phyloP scores from a whole-genome alignment of 768 basidiomycete genomes.

The Xerocomellus amylosporus region DNA sequence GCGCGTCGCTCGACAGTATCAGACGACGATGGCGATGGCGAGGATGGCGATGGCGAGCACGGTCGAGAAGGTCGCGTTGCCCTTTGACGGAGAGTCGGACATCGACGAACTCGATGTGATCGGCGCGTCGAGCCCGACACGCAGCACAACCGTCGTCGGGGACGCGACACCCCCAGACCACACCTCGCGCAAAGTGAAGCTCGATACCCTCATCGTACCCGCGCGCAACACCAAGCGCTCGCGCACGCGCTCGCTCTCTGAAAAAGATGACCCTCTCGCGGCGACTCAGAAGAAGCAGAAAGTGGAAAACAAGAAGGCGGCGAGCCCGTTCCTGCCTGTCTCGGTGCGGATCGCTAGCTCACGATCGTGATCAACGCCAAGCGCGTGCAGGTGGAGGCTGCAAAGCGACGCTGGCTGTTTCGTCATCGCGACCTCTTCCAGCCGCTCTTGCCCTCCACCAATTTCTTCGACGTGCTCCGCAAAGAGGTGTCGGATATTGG shows the following conservation, averaged over 20 bases:
- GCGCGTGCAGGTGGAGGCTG: slow-evolving; percentile 38
- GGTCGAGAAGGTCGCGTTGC: slow-evolving; percentile 8
- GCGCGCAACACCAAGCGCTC: slow-evolving; percentile 17
- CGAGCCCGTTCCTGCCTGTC: slow-evolving; percentile 18
- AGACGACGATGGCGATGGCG: too few species aligned
- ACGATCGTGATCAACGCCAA: slow-evolving; percentile 40
- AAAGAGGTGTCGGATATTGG: slow-evolving; percentile 30
- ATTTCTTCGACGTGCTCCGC: slow-evolving; percentile 38
- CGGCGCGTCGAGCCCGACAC: slow-evolving; percentile 22
- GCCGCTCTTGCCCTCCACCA: slow-evolving; percentile 44
- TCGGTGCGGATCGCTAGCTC: slow-evolving; percentile 28
- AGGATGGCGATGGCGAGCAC: slow-evolving; percentile 4
- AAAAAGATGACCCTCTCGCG: not conserved
- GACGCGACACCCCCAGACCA: slow-evolving; percentile 25
- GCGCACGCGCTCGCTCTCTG: slow-evolving; percentile 9
- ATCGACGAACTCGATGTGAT: slow-evolving; percentile 32
- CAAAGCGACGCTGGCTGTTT: slow-evolving; percentile 46
- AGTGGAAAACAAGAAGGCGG: slow-evolving; percentile 40
- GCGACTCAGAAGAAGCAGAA: slow-evolving; percentile 30
- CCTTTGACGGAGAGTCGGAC: slow-evolving; percentile 13
- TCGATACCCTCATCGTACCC: slow-evolving; percentile 13
- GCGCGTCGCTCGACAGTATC: not conserved
- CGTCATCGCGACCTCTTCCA: slow-evolving; percentile 44
- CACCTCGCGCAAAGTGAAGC: not conserved
- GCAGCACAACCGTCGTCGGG: slow-evolving; percentile 28